Evolutionary conservation across 1,139 yeast species (phyloP).

Genomic region (Komagataea norvegica): DNA sequence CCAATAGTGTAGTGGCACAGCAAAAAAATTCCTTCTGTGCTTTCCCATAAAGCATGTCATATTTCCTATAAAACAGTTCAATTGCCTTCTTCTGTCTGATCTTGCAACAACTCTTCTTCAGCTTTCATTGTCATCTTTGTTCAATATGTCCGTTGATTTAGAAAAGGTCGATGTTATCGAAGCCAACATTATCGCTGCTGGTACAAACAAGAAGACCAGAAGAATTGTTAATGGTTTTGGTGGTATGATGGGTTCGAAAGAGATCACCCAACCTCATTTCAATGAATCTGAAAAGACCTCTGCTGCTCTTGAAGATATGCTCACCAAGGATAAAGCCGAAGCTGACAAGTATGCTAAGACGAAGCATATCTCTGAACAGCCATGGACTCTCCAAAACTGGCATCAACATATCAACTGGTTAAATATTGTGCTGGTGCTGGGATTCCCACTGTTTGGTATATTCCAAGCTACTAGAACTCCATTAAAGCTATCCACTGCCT

Average conservation of each 20-base stretch:
- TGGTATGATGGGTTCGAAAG: constrained; percentile 72
- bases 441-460: constrained; percentile 66
- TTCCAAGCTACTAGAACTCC: constrained; percentile 48
- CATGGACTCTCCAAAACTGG: constrained; percentile 86
- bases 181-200: constrained; percentile 86
- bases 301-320: constrained; percentile 43
- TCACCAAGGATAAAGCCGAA: constrained; percentile 53
- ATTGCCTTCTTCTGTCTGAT: neutral
- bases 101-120: neutral
- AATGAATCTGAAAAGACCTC: constrained; percentile 51
- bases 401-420: constrained; percentile 89
- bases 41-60: too few species aligned
- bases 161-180: constrained; percentile 66
- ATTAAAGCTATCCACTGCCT: constrained; percentile 54
- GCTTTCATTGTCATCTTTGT: neutral
- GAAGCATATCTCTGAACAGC: constrained; percentile 84
- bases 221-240: constrained; percentile 79
- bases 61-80: too few species aligned
- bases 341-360: constrained; percentile 42
- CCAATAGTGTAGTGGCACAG: constrained; percentile 1
- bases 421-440: constrained; percentile 70
- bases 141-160: constrained; percentile 23
- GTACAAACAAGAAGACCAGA: constrained; percentile 64
- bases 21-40: neutral
- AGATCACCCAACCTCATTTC: constrained; percentile 61